A percentile compares a stretch with the other conserved stretches of the same genome.
phyloP scores from a whole-genome alignment of 2,329 filamentous ascomycete genomes.

The Hypoxylon rubiginosum region DNA sequence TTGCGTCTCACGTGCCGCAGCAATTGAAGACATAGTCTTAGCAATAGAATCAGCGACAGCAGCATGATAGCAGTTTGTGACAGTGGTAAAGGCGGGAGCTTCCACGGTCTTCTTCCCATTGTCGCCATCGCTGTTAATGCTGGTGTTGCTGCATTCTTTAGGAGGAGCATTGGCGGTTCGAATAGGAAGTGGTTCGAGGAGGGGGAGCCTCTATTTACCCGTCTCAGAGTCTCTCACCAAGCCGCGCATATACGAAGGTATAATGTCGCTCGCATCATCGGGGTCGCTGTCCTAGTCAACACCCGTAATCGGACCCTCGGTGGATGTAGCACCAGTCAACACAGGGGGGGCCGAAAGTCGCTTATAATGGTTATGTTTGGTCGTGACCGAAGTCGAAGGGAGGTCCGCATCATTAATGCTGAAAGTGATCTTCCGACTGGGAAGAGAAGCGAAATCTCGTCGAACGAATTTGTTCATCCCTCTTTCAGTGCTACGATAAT shows the following conservation, averaged over 20 bases:
- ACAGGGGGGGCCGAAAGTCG: neutral
- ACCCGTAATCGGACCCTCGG: neutral
- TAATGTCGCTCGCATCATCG: neutral
- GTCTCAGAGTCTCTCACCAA: neutral
- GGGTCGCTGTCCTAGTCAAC: neutral
- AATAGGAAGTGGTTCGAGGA: neutral
- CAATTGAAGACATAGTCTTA: neutral
- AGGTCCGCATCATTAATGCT: neutral
- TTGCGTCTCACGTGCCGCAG: neutral
- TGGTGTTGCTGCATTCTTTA: neutral
- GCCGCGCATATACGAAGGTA: neutral
- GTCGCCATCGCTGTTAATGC: neutral
- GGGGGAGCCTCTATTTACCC: neutral
- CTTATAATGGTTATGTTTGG: neutral
- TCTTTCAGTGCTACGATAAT: neutral
- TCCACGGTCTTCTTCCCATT: neutral
- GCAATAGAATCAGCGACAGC: neutral
- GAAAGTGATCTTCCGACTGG: neutral
- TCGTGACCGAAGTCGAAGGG: neutral
- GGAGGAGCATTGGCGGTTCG: neutral
- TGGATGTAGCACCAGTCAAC: neutral
- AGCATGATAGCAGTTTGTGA: neutral
- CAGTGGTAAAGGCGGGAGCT: neutral
- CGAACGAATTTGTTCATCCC: neutral
- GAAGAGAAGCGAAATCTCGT: neutral